Evolutionary conservation across 805 yeast species (phyloP).

Genomic region (Candida ascalaphidarum): DNA sequence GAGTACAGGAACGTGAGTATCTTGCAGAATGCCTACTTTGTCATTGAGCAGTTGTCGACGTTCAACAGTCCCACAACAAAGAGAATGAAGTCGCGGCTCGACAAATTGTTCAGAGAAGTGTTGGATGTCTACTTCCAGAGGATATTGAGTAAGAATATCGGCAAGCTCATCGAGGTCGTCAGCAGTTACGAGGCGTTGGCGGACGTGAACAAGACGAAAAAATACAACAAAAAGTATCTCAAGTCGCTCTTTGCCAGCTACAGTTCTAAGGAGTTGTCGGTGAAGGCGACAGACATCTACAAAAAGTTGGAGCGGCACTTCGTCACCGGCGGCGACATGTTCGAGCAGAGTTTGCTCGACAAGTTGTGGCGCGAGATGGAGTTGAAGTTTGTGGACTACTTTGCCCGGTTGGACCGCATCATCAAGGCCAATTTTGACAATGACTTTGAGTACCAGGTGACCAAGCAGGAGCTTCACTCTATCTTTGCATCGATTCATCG

Average conservation of each 20-base stretch:
- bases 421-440: conserved; percentile 45
- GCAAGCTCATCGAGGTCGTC: conserved; percentile 60
- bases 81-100: conserved; percentile 15
- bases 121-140: conserved; percentile 25
- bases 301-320: conserved; percentile 52
- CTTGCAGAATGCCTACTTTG: conserved; percentile 28
- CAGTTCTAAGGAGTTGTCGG: conserved; percentile 49
- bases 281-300: conserved; percentile 46
- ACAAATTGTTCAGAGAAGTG: conserved; percentile 16
- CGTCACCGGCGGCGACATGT: conserved; percentile 25
- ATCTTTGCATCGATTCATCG: conserved; percentile 31
- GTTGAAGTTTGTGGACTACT: conserved; percentile 49
- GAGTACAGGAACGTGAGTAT: conserved; percentile 31
- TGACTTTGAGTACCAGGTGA: conserved; percentile 43
- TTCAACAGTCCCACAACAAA: conserved; percentile 14
- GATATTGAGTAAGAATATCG: conserved; percentile 42
- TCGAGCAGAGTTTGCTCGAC: conserved; percentile 47
- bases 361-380: conserved; percentile 67
- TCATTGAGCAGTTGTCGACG: conserved; percentile 23
- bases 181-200: conserved; percentile 54
- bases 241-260: conserved; percentile 48
- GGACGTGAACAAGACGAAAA: conserved; percentile 37
- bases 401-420: conserved; percentile 45
- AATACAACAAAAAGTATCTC: conserved; percentile 52
- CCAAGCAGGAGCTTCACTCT: conserved; percentile 47